Evolutionary conservation across 2,329 filamentous ascomycete genomes (phyloP).

Genomic region (Alternaria gaisen): DNA sequence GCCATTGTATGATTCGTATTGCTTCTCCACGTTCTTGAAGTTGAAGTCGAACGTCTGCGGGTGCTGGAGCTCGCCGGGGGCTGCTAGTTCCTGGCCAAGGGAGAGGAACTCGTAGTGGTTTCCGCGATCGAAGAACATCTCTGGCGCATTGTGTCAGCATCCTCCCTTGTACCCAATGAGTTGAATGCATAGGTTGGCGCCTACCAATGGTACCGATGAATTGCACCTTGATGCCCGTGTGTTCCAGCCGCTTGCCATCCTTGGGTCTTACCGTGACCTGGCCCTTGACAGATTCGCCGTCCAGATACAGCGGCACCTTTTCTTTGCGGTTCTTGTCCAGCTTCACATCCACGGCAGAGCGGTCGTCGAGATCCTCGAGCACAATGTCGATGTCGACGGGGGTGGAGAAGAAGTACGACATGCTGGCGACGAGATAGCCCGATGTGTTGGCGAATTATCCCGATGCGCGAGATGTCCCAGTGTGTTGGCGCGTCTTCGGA

Average conservation of each 20-base stretch:
- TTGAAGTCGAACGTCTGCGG: constrained; percentile 99
- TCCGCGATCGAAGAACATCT: constrained; percentile 99
- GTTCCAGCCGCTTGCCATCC: constrained; percentile 96
- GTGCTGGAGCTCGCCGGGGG: constrained; percentile 96
- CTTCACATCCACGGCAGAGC: constrained; percentile 96
- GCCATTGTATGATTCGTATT: constrained; percentile 99
- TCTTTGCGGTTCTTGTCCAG: constrained; percentile 97
- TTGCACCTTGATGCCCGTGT: constrained; percentile 99
- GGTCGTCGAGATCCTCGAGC: constrained; percentile 92
- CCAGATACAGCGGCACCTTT: constrained; percentile 96
- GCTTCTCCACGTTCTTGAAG: constrained; percentile 99
- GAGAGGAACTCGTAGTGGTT: constrained; percentile 99
- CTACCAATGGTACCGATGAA: constrained; percentile 98
- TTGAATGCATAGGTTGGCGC: too few species aligned
- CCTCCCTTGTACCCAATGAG: too few species aligned
- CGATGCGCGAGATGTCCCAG: not conserved
- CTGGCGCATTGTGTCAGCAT: too few species aligned
- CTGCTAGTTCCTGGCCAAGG: constrained; percentile 93
- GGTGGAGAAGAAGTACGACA: constrained; percentile 95
- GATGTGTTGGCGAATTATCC: not conserved
- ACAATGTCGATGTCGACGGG: constrained; percentile 99
- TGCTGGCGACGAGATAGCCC: constrained; percentile 52
- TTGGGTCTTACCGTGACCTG: constrained; percentile 94
- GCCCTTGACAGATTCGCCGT: constrained; percentile 97
- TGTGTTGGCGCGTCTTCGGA: constrained; percentile 13